Evolutionary conservation across 2,329 filamentous ascomycete genomes (phyloP).

Genomic region (Magnaporthiopsis incrustans): DNA sequence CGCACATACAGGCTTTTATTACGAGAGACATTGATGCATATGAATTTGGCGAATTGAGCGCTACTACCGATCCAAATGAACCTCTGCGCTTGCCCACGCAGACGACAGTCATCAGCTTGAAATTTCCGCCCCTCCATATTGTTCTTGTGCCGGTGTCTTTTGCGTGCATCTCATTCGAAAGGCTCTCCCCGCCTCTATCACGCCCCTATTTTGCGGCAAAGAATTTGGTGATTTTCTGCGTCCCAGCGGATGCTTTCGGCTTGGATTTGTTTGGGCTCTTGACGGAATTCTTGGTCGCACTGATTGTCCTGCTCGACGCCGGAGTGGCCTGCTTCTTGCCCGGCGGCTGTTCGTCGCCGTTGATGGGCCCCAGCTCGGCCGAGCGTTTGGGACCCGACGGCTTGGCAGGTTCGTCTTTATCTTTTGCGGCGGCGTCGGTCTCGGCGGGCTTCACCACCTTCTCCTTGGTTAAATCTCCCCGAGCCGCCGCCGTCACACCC

Average conservation of each 20-base stretch:
- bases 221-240: constrained; percentile 40
- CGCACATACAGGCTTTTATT: not conserved
- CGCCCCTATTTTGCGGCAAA: constrained; percentile 20
- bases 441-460: too few relatives aligned
- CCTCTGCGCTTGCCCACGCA: not conserved
- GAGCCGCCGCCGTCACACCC: too few relatives aligned
- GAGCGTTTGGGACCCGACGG: not conserved
- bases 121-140: not conserved
- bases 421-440: too few relatives aligned
- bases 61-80: not conserved
- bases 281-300: constrained; percentile 31
- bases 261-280: constrained; percentile 24
- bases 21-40: not conserved
- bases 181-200: not conserved
- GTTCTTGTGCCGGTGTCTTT: not conserved
- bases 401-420: not conserved
- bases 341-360: constrained; percentile 3
- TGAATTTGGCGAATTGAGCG: not conserved
- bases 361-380: constrained; percentile 2
- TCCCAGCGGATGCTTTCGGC: constrained; percentile 19
- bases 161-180: not conserved
- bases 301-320: constrained; percentile 22
- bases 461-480: not conserved
- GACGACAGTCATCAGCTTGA: not conserved
- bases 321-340: constrained; percentile 8